Conservation (phyloP, 208 protist species). For the Wallacemonas collosoma region DNA sequence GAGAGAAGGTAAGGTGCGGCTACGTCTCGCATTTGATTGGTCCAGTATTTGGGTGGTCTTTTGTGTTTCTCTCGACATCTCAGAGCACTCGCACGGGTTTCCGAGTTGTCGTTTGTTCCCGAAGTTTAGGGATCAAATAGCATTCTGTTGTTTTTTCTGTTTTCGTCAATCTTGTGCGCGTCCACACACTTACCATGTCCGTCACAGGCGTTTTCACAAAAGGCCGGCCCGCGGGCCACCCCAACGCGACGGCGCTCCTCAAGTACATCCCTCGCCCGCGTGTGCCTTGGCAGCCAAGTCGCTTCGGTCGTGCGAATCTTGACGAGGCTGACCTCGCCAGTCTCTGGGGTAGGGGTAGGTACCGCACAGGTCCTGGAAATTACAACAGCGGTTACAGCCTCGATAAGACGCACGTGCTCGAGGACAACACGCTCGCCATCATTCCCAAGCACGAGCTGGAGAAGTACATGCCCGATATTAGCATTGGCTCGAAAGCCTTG, state of each 20-base stretch:
- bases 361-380: slow-evolving; percentile 76
- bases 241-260: slow-evolving; percentile 62
- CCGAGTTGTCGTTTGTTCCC: not conserved
- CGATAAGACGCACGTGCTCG: slow-evolving; percentile 75
- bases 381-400: slow-evolving; percentile 92
- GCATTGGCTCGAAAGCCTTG: slow-evolving; percentile 79
- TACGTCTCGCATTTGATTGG: too few species aligned
- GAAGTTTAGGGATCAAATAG: not conserved
- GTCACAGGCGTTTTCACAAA: slow-evolving; percentile 80
- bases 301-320: slow-evolving; percentile 86
- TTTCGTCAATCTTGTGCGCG: not conserved
- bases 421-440: slow-evolving; percentile 77
- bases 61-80: too few species aligned
- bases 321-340: slow-evolving; percentile 64
- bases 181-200: slow-evolving; percentile 52
- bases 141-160: not conserved
- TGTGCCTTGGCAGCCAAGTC: slow-evolving; percentile 88
- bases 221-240: slow-evolving; percentile 61
- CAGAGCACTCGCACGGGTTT: not conserved
- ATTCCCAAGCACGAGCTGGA: slow-evolving; percentile 91
- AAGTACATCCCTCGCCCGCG: slow-evolving; percentile 87
- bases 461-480: slow-evolving; percentile 92
- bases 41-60: too few species aligned
- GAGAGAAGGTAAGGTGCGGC: too few species aligned
- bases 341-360: slow-evolving; percentile 80